Evolutionary conservation across 352 stramenopile species (phyloP).

Genomic region (Phytopythium ostracodes): DNA sequence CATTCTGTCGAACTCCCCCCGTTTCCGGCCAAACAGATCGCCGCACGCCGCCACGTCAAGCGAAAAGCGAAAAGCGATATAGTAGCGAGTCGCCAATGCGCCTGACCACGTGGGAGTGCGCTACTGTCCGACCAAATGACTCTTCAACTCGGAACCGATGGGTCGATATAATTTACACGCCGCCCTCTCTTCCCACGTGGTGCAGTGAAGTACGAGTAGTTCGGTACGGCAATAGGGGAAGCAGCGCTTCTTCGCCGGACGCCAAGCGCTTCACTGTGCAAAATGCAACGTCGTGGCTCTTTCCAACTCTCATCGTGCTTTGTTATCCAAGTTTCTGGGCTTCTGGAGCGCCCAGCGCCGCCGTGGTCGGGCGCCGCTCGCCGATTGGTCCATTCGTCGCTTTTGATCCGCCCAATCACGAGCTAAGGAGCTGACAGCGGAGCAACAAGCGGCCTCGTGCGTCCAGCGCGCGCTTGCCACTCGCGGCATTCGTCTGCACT

Average conservation of each 20-base stretch:
- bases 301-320: neutral
- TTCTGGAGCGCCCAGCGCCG: neutral
- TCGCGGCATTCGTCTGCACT: neutral
- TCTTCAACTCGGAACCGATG: neutral
- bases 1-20: neutral
- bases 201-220: too few relatives aligned
- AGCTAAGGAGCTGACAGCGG: neutral
- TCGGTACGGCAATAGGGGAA: neutral
- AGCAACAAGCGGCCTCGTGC: neutral
- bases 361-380: neutral
- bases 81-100: neutral
- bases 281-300: too few relatives aligned
- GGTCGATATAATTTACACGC: neutral
- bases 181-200: neutral
- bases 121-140: too few relatives aligned
- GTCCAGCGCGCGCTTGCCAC: neutral
- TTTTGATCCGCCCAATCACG: neutral
- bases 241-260: neutral
- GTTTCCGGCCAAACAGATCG: neutral
- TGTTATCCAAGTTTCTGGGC: slow-evolving; percentile 1
- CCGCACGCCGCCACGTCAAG: neutral
- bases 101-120: neutral
- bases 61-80: neutral
- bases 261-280: neutral
- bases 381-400: neutral